Evolutionary conservation across 108 stramenopile species (phyloP).

Genomic region (Skeletonema potamos): DNA sequence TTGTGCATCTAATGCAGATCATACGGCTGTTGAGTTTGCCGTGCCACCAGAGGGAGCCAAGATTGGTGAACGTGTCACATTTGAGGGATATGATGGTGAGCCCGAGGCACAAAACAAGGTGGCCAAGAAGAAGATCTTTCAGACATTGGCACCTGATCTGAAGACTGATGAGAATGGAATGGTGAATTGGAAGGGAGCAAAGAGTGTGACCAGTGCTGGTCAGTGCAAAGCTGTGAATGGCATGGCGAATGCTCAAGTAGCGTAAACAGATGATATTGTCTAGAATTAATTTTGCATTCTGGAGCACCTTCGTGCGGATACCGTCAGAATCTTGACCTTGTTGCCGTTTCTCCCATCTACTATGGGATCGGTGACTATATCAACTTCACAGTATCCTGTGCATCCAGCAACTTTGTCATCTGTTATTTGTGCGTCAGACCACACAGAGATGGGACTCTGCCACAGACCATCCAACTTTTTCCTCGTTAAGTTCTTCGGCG

Average conservation of each 20-base stretch:
- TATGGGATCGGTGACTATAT: constrained; percentile 42
- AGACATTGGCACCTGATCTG: constrained; percentile 78
- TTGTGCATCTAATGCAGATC: constrained; percentile 85
- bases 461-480: constrained; percentile 49
- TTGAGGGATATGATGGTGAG: constrained; percentile 70
- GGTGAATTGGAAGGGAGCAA: constrained; percentile 78
- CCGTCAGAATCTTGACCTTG: constrained; percentile 63
- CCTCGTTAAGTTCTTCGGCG: constrained; percentile 15
- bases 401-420: constrained; percentile 41
- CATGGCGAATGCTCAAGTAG: constrained; percentile 81
- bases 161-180: constrained; percentile 74
- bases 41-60: constrained; percentile 75
- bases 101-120: constrained; percentile 87
- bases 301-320: constrained; percentile 46
- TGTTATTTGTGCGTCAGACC: constrained; percentile 53
- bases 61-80: constrained; percentile 78
- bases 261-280: constrained; percentile 40
- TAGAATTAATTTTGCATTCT: constrained; percentile 3
- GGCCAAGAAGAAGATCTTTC: constrained; percentile 92
- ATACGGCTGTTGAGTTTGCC: constrained; percentile 77
- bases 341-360: constrained; percentile 49
- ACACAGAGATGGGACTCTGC: constrained; percentile 54
- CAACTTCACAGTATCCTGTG: constrained; percentile 56
- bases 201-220: constrained; percentile 61
- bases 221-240: constrained; percentile 73